Evolutionary conservation across 495 filamentous ascomycete species (phyloP).

Genomic region (Xylaria acuta): DNA sequence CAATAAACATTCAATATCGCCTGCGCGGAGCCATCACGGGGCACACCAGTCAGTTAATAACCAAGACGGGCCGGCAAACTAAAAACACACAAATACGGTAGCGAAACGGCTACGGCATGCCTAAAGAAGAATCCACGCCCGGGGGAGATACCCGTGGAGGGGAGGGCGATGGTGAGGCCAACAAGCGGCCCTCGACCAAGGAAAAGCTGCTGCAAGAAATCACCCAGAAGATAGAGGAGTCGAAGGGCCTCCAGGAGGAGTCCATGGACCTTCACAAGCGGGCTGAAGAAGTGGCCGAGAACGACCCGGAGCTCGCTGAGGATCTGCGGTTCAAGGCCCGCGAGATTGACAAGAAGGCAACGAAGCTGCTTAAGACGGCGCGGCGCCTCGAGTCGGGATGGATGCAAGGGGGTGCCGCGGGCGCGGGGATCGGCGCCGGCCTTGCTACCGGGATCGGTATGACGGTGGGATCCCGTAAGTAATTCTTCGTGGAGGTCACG

Average conservation of each 20-base stretch:
- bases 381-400: constrained; percentile 45
- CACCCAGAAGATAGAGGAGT: constrained; percentile 38
- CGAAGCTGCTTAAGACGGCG: constrained; percentile 40
- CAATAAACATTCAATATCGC: not conserved
- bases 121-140: constrained; percentile 23
- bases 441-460: constrained; percentile 42
- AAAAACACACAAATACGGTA: not conserved
- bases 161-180: constrained; percentile 19
- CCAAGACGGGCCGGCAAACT: not conserved
- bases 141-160: not conserved
- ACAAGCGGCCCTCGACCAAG: constrained; percentile 32
- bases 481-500: not conserved
- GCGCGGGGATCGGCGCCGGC: constrained; percentile 45
- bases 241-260: constrained; percentile 36
- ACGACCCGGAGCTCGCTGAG: constrained; percentile 35
- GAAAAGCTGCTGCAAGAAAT: constrained; percentile 41
- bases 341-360: constrained; percentile 38
- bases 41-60: not conserved
- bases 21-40: not conserved
- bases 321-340: constrained; percentile 34
- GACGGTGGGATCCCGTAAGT: constrained; percentile 36
- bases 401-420: constrained; percentile 44
- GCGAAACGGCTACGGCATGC: not conserved
- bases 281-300: constrained; percentile 35
- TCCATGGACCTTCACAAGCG: constrained; percentile 36